A percentile compares a stretch with the other conserved stretches of the same genome.
phyloP scores from a whole-genome alignment of 495 filamentous ascomycete genomes.

The Aspergillus avenaceus region DNA sequence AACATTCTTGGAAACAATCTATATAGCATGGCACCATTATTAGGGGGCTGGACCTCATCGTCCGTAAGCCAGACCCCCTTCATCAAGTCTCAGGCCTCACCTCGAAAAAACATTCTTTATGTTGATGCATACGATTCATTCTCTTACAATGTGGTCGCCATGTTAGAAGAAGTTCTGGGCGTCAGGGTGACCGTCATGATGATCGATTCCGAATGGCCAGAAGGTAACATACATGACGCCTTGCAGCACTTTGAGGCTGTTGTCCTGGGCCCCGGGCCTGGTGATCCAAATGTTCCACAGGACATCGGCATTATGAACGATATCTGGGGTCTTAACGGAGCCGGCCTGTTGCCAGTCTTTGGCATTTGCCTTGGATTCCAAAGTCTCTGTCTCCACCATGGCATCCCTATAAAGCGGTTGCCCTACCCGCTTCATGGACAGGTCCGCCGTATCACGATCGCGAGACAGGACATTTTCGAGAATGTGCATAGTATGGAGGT shows the following conservation, averaged over 20 bases:
- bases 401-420: slow-evolving; percentile 59
- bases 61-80: slow-evolving; percentile 1
- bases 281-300: slow-evolving; percentile 49
- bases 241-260: slow-evolving; percentile 67
- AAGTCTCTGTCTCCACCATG: slow-evolving; percentile 65
- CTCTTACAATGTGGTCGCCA: slow-evolving; percentile 83
- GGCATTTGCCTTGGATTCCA: slow-evolving; percentile 95
- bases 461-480: slow-evolving; percentile 46
- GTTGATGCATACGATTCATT: slow-evolving; percentile 96
- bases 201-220: slow-evolving; percentile 57
- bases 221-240: slow-evolving; percentile 39
- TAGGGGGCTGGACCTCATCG: slow-evolving; percentile 25
- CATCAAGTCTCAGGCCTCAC: not conserved
- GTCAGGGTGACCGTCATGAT: slow-evolving; percentile 66
- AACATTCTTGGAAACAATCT: too few relatives aligned
- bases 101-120: slow-evolving; percentile 62
- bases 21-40: slow-evolving; percentile 32
- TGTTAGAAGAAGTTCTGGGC: slow-evolving; percentile 61
- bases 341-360: slow-evolving; percentile 64
- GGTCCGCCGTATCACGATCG: slow-evolving; percentile 58
- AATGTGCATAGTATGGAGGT: slow-evolving; percentile 58
- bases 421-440: slow-evolving; percentile 75
- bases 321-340: slow-evolving; percentile 64
- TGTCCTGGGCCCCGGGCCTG: slow-evolving; percentile 78
- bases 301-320: slow-evolving; percentile 79